phyloP scores from a whole-genome alignment of 768 basidiomycete species.

The Myochromella boudieri region DNA sequence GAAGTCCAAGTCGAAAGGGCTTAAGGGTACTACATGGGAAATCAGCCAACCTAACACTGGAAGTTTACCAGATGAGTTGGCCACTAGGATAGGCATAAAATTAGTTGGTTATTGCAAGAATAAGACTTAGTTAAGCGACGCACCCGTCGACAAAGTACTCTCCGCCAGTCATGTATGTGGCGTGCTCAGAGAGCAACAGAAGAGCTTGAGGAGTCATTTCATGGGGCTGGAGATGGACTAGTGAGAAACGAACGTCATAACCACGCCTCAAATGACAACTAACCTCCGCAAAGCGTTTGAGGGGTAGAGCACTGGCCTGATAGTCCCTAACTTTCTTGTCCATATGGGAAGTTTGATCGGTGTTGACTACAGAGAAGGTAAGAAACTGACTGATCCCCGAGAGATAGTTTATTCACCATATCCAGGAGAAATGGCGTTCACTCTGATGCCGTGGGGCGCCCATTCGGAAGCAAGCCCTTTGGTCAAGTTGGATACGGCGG shows the following conservation, averaged over 20 bases:
- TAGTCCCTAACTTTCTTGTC: slow-evolving; percentile 46
- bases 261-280: not conserved
- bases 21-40: no score
- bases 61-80: slow-evolving; percentile 17
- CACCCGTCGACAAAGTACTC: slow-evolving; percentile 61
- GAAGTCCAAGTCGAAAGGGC: no score
- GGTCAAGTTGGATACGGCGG: slow-evolving; percentile 55
- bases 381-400: not conserved
- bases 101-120: no score
- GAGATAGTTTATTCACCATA: slow-evolving; percentile 38
- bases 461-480: slow-evolving; percentile 67
- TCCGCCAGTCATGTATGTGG: slow-evolving; percentile 57
- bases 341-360: slow-evolving; percentile 59
- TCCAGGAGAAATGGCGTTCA: slow-evolving; percentile 64
- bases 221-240: slow-evolving; percentile 35
- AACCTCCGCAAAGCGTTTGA: slow-evolving; percentile 59
- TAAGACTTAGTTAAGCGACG: slow-evolving; percentile 13
- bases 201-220: slow-evolving; percentile 59
- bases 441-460: slow-evolving; percentile 51
- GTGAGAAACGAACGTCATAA: not conserved
- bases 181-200: slow-evolving; percentile 50
- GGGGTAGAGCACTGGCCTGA: slow-evolving; percentile 50
- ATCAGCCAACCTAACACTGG: no score
- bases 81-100: not conserved
- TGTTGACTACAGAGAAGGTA: slow-evolving; percentile 39